These are phyloP conservation scores for Obelidium mucronatum DNA, from an alignment of 192 early-diverging fungal genomes.

Conservation along the genomic window DNA sequence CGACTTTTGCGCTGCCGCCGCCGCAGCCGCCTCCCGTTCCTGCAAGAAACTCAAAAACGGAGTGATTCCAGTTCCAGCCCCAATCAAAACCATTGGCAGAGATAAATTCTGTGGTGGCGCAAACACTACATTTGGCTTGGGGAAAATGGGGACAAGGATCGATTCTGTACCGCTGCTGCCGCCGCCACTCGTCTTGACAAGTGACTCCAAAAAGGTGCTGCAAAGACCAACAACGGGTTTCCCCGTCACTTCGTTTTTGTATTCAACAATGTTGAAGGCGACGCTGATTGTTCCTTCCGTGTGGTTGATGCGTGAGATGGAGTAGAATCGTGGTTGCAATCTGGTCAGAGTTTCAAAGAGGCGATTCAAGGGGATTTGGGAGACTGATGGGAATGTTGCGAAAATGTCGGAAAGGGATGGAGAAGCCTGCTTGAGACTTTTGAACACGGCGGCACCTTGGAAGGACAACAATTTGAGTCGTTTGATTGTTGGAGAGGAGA, in stretches of 20 bases:
- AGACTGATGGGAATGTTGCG: conserved; percentile 74
- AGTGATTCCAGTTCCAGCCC: conserved; percentile 95
- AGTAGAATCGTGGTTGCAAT: conserved; percentile 88
- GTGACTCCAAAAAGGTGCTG: conserved; percentile 80
- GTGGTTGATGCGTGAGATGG: conserved; percentile 73
- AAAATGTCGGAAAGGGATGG: conserved; percentile 86
- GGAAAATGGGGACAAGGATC: conserved; percentile 45
- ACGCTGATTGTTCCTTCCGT: conserved; percentile 60
- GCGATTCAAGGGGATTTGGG: conserved; percentile 69
- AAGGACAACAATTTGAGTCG: neutral
- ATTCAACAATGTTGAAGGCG: conserved; percentile 88
- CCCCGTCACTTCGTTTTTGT: conserved; percentile 41
- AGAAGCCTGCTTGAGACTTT: conserved; percentile 23
- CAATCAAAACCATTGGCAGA: conserved; percentile 82
- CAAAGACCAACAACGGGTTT: conserved; percentile 63
- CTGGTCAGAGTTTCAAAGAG: conserved; percentile 82
- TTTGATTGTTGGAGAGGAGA: conserved; percentile 1
- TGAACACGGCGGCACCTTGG: conserved; percentile 36
- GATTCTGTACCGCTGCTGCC: conserved; percentile 19
- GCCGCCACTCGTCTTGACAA: conserved; percentile 51
- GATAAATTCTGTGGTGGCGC: conserved; percentile 64
- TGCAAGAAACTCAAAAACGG: conserved; percentile 92
- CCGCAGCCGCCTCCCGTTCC: neutral
- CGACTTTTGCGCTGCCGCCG: conserved; percentile 46
- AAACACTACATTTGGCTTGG: conserved; percentile 58